phyloP scores from a whole-genome alignment of 768 basidiomycete species.

The Phaeolepiota aurea region DNA sequence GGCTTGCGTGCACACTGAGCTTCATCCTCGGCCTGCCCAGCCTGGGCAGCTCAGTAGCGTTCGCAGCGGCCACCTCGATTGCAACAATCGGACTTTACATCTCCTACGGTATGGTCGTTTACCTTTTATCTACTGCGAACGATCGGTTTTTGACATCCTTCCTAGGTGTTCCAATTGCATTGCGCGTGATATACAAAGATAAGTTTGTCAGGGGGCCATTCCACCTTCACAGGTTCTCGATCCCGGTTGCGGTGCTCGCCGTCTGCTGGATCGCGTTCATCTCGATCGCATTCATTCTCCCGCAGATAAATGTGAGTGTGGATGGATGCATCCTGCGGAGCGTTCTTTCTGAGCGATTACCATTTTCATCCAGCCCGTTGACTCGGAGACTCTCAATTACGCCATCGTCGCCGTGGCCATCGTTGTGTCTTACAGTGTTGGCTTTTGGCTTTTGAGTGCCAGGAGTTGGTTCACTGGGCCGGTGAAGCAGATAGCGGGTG shows the following conservation, averaged over 20 bases:
- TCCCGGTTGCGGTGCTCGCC: conserved; percentile 46
- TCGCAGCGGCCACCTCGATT: conserved; percentile 50
- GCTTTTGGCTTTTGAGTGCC: conserved; percentile 65
- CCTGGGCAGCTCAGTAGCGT: conserved; percentile 66
- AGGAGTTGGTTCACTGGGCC: conserved; percentile 70
- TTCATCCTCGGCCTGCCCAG: conserved; percentile 71
- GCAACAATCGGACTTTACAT: conserved; percentile 74
- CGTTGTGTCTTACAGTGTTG: conserved; percentile 54
- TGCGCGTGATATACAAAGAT: conserved; percentile 53
- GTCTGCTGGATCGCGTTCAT: conserved; percentile 70
- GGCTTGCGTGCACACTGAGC: conserved; percentile 71
- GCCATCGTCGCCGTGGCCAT: conserved; percentile 70
- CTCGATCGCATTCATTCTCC: conserved; percentile 66
- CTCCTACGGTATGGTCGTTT: conserved; percentile 45
- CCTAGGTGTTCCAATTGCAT: conserved; percentile 57
- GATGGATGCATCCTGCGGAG: neutral
- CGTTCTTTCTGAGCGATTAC: neutral
- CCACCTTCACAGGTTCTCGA: conserved; percentile 59
- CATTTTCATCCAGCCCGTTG: conserved; percentile 40
- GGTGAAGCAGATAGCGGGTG: conserved; percentile 54
- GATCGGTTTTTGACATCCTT: too few species aligned
- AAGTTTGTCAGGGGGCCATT: conserved; percentile 63
- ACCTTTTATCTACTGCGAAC: neutral
- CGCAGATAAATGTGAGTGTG: conserved; percentile 46
- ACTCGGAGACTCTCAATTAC: conserved; percentile 69